Evolutionary conservation across 208 protist species (phyloP).

Genomic region (Naegleria lovaniensis): DNA sequence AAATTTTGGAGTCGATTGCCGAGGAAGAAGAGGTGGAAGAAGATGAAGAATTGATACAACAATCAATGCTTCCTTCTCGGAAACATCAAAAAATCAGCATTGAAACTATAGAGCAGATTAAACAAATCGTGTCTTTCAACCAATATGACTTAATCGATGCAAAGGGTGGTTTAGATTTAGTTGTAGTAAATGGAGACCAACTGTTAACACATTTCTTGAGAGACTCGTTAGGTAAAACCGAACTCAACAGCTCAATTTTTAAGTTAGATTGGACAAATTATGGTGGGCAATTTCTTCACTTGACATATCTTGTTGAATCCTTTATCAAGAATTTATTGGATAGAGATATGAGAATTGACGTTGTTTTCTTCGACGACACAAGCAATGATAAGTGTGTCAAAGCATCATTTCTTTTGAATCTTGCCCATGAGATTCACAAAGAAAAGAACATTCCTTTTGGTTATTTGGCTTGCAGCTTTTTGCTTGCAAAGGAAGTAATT

Average conservation of each 20-base stretch:
- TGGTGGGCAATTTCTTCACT: conserved; percentile 11
- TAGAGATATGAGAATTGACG: neutral
- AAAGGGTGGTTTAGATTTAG: neutral
- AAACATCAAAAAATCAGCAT: neutral
- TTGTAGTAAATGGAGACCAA: neutral
- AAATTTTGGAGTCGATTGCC: neutral
- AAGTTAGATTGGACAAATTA: neutral
- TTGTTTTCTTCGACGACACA: conserved; percentile 21
- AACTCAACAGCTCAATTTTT: neutral
- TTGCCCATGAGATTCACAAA: neutral
- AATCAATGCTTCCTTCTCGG: neutral
- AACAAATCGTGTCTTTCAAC: neutral
- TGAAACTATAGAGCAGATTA: neutral
- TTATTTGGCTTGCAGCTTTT: neutral
- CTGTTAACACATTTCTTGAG: neutral
- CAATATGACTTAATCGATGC: conserved; percentile 4
- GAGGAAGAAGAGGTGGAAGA: neutral
- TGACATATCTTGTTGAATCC: neutral
- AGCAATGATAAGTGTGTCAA: neutral
- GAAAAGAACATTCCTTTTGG: neutral
- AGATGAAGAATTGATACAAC: neutral
- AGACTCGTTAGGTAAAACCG: neutral
- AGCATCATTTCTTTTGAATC: neutral
- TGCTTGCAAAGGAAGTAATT: neutral
- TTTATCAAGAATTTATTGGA: conserved; percentile 2